phyloP scores from a whole-genome alignment of 768 basidiomycete genomes.

The Rhizopogon vesiculosus region DNA sequence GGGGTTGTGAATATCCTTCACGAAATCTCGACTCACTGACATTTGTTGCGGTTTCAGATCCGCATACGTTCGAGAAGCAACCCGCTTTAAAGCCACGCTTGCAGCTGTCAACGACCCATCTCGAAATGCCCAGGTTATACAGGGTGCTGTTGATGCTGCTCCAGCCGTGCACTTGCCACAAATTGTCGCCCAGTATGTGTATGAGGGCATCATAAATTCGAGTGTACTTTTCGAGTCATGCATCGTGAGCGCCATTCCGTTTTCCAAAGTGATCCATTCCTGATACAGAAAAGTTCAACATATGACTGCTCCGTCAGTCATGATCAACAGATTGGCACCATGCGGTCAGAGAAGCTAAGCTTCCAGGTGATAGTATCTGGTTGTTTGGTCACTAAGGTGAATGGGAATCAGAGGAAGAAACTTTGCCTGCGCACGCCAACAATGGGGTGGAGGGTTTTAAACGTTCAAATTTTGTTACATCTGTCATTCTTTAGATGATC shows the following conservation, averaged over 20 bases:
- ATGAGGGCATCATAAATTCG: constrained; percentile 14
- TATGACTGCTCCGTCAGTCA: too few species aligned
- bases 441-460: too few species aligned
- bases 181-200: constrained; percentile 16
- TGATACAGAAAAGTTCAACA: not conserved
- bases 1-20: not conserved
- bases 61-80: constrained; percentile 20
- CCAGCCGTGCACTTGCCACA: constrained; percentile 15
- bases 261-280: not conserved
- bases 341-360: too few species aligned
- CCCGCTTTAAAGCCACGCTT: constrained; percentile 19
- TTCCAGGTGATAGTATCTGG: too few species aligned
- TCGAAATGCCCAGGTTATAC: constrained; percentile 15
- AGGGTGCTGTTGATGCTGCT: constrained; percentile 14
- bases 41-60: constrained; percentile 3
- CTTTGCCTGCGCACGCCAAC: too few species aligned
- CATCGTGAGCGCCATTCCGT: constrained; percentile 10
- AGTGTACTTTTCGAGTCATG: constrained; percentile 19
- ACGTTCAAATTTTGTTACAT: too few species aligned
- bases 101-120: constrained; percentile 7
- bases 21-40: not conserved
- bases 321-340: too few species aligned
- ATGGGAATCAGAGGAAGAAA: too few species aligned
- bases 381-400: too few species aligned
- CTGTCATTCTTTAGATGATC: too few species aligned